A percentile compares a stretch with the other conserved stretches of the same genome.
Conservation (phyloP, 768 basidiomycete species). For the Ramaria rubella region DNA sequence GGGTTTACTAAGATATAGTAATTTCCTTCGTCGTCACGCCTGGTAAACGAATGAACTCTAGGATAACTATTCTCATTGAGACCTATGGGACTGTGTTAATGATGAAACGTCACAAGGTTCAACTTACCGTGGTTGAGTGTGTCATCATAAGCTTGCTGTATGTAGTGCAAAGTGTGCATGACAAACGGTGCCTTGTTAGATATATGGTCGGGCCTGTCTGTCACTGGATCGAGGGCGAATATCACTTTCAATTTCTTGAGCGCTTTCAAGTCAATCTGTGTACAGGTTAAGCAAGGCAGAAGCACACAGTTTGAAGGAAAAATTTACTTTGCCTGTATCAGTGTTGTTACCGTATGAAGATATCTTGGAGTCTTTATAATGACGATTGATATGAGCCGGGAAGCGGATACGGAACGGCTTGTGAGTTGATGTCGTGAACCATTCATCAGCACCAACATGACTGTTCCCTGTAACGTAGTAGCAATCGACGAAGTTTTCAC, state of each 20-base stretch:
- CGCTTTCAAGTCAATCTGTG: not conserved
- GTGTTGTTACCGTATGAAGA: not conserved
- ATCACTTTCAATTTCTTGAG: not conserved
- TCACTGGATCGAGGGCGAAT: not conserved
- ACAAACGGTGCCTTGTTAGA: not conserved
- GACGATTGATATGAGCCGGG: not conserved
- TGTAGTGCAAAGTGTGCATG: not conserved
- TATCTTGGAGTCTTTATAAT: not conserved
- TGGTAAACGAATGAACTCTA: not conserved
- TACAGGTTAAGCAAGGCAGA: not conserved
- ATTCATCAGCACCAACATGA: not conserved
- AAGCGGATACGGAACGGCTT: not conserved
- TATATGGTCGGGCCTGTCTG: not conserved
- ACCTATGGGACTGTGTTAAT: not conserved
- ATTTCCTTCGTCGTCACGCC: not conserved
- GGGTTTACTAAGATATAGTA: not conserved
- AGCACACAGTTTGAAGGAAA: not conserved
- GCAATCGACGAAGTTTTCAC: not conserved
- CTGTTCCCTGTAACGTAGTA: not conserved
- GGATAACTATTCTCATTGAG: not conserved
- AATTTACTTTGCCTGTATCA: not conserved
- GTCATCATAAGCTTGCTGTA: not conserved
- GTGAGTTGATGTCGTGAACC: not conserved
- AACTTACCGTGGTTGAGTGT: not conserved
- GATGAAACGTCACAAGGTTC: not conserved